Percentiles rank a stretch among this genome's conserved stretches.
phyloP scores from a whole-genome alignment of 2,329 filamentous ascomycete genomes.

The Stemphylium lycopersici region DNA sequence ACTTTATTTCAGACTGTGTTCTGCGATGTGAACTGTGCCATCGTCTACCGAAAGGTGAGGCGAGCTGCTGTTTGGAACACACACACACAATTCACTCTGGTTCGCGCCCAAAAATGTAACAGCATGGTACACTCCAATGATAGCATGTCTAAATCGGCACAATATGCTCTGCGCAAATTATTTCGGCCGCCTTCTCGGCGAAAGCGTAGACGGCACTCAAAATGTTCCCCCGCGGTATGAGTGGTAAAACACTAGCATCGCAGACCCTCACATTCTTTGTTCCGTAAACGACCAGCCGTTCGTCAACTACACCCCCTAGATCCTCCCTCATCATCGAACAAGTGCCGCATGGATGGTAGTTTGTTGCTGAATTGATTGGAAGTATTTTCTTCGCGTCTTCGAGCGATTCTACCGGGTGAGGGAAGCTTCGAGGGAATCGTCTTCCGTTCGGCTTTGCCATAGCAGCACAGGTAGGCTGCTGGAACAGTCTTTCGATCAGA shows the following conservation, averaged over 20 bases:
- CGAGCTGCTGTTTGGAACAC: no score
- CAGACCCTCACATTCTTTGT: slow-evolving; percentile 36
- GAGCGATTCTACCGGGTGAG: slow-evolving; percentile 12
- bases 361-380: slow-evolving; percentile 22
- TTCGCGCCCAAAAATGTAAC: no score
- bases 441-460: slow-evolving; percentile 18
- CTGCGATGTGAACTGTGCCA: no score
- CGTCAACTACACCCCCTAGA: slow-evolving; percentile 41
- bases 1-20: no score
- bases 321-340: slow-evolving; percentile 42
- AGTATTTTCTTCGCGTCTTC: slow-evolving; percentile 25
- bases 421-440: slow-evolving; percentile 23
- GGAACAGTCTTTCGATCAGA: slow-evolving; percentile 41
- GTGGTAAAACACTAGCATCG: slow-evolving; percentile 37
- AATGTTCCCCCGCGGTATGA: slow-evolving; percentile 29
- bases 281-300: slow-evolving; percentile 37
- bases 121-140: no score
- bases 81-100: no score
- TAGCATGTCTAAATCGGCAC: no score
- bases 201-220: slow-evolving; percentile 32
- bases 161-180: no score
- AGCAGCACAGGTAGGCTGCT: slow-evolving; percentile 13
- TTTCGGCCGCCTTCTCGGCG: slow-evolving; percentile 27
- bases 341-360: slow-evolving; percentile 41
- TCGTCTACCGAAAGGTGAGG: no score